These are phyloP conservation scores for Aspergillus niger DNA, from an alignment of 2,329 filamentous ascomycete genomes.

Conservation along the genomic window DNA sequence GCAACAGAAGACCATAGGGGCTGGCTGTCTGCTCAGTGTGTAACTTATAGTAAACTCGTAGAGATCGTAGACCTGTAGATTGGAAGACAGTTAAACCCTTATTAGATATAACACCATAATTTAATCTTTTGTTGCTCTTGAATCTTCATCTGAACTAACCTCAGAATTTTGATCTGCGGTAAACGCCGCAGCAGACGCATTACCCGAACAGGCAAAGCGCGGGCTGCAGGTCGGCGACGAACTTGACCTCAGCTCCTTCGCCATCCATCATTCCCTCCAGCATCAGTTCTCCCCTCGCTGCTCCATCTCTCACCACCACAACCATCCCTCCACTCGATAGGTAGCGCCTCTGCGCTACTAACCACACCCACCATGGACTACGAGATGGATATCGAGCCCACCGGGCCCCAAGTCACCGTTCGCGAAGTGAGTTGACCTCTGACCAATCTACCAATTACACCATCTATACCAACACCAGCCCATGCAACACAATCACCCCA, in stretches of 20 bases:
- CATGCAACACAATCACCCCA: neutral
- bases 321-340: neutral
- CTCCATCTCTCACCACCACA: slow-evolving; percentile 7
- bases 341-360: neutral
- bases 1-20: neutral
- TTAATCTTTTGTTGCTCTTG: neutral
- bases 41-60: neutral
- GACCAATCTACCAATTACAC: neutral
- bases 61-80: neutral
- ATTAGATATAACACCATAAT: neutral
- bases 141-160: neutral
- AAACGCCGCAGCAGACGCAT: slow-evolving; percentile 4
- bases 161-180: neutral
- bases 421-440: slow-evolving; percentile 41
- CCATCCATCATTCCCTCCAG: slow-evolving; percentile 8
- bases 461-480: neutral
- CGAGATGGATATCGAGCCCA: slow-evolving; percentile 52
- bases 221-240: slow-evolving; percentile 10
- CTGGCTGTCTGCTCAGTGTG: neutral
- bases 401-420: slow-evolving; percentile 51
- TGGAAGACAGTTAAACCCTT: neutral
- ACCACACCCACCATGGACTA: slow-evolving; percentile 42
- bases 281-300: slow-evolving; percentile 7
- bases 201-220: slow-evolving; percentile 28
- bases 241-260: slow-evolving; percentile 13